Base-by-base conservation (phyloP, 1,284 basidiomycete genomes). In the Austroboletus novae-zelandiae region DNA sequence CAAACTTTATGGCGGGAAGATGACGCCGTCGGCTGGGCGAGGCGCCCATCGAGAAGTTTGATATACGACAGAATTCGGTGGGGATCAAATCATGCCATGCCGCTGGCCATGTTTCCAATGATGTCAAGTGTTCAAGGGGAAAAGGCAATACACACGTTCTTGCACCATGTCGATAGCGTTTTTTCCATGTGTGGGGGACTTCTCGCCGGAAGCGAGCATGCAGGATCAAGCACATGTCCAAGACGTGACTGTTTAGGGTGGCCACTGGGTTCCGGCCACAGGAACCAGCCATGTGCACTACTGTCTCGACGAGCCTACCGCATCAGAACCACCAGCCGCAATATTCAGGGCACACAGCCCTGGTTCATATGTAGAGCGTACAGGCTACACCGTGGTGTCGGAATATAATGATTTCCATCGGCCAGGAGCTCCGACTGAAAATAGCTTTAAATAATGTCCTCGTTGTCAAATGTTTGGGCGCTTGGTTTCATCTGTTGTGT, bases 381-480 rank as follows among this genome's bases (percentile, higher is more conserved):
- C n/a, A 31, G 17, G n/a, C 17, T 36, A 11, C 29, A 25, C 52
- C 37, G 34, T 20, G 41, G 29, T 14, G 34, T 37, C 29, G 43
- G 17, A n/a, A 18, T 9, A 36, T n/a, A 15, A 17, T 9, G 35
- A 49, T 57, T 35, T 20, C 43, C 39, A 40, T 35, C 25, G 50
- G 31, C 23, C 45, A 36, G 36, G 37, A 17, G 32, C 61, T 64
- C 61, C 61, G 64, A 57, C 55, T 51, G 51, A 64, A 61, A 51
- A 63, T 45, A 43, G 25, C 20, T 31, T 48, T 53, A 57, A 20
- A 35, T 17, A 51, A 52, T 48, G 23, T 11, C 15, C 0, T 25
- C 9, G 34, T 45, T 50, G 30, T 37, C 42, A 45, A 23, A 23
- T 4, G 0, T 36, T 43, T 31, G 27, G 51, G 50, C 62, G 57